Evolutionary conservation across 495 filamentous ascomycete genomes (phyloP), one percentile per base, ranked within the genome.

Genomic region (Gamarada debralockiae): DNA sequence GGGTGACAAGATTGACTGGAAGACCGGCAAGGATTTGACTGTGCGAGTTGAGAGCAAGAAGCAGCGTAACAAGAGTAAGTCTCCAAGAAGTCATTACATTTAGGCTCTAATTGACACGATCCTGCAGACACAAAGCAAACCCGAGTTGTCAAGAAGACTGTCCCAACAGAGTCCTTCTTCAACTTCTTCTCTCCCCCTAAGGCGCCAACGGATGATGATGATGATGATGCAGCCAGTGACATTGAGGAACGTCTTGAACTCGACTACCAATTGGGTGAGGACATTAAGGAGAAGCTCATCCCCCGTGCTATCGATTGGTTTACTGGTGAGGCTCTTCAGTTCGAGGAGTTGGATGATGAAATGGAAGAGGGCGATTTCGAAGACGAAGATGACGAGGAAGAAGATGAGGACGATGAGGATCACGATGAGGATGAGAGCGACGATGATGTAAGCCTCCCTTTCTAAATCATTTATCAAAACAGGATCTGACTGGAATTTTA

Each of bases 231-330:
- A 49, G 79, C 85, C 31, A 85, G 82, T 34, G 95, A 97, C 64
- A 95, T 99, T 54, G 95, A 97, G 75, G 92, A 96, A 75, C 92
- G 95, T 54, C 79, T 99, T 22, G 95, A 99, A 74, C 84, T 99
- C 46, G 95, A 99, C 70, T 99, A 99, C 68, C 92, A 96, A 69
- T 87, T 99, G 41, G 95, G 95, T 50, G 95, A 99, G 73, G 95
- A 99, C 68, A 97, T 99, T 70, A 99, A 99, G 77, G 95, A 99
- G 80, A 99, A 99, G 73, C 80, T 99, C 53, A 99, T 99, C 61
- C 95, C 95, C 50, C 92, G 91, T 62, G 95, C 95, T 15, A 92
- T 99, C 64, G 95, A 97, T 71, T 99, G 95, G 95, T 99, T 97
- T 73, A 99, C 95, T 38, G 95, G 95, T 36, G 93, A 99, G 73